phyloP scores from a whole-genome alignment of 1,139 yeast genomes.

The Lizanozyma gosingica region DNA sequence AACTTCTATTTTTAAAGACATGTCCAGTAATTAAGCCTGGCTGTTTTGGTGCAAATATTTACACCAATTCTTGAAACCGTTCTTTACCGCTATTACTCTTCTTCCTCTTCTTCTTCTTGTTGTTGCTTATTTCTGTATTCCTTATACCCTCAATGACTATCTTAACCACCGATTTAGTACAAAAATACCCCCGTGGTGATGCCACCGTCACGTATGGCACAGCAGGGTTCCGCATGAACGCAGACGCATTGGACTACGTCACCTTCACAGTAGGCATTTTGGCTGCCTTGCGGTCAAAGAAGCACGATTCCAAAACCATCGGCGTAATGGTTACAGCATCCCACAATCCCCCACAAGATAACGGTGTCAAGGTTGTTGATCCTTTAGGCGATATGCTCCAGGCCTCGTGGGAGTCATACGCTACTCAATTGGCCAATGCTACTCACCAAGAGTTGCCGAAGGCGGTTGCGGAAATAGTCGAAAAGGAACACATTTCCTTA shows the following conservation, averaged over 20 bases:
- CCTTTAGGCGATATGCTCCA: constrained; percentile 92
- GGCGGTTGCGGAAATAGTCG: constrained; percentile 19
- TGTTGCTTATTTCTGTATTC: not conserved
- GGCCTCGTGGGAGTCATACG: constrained; percentile 74
- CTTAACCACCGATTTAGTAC: not conserved
- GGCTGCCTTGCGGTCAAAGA: constrained; percentile 74
- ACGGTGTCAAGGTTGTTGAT: constrained; percentile 93
- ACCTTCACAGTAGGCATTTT: constrained; percentile 77
- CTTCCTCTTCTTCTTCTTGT: too few relatives aligned
- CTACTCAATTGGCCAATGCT: constrained; percentile 75
- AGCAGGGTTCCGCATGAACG: constrained; percentile 88
- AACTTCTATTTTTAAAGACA: too few relatives aligned
- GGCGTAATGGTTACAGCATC: constrained; percentile 97
- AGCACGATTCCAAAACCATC: constrained; percentile 56
- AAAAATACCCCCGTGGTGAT: constrained; percentile 8
- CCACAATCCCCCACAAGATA: constrained; percentile 91
- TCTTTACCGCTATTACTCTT: too few relatives aligned
- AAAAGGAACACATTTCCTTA: constrained; percentile 32
- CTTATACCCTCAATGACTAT: not conserved
- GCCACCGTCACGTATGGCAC: constrained; percentile 71
- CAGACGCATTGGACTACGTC: constrained; percentile 66
- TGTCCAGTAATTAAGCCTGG: too few relatives aligned
- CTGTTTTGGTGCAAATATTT: too few relatives aligned
- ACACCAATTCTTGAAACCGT: too few relatives aligned
- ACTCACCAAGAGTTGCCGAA: constrained; percentile 26